Base-by-base conservation (phyloP, 1,284 basidiomycete species). In the Stereum hirsutum region DNA sequence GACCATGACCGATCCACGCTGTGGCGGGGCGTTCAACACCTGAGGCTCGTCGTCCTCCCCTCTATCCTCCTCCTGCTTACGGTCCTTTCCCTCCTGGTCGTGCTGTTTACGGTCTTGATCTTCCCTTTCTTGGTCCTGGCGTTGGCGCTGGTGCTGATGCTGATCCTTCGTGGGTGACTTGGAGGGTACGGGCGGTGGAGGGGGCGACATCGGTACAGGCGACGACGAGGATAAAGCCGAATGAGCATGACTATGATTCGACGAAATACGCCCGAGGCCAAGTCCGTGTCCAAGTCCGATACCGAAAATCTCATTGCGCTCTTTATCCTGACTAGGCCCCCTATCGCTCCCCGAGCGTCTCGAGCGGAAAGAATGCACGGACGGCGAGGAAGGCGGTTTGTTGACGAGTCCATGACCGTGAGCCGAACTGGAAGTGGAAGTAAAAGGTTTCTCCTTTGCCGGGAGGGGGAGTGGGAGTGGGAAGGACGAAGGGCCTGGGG, bases 41-140 rank as follows among this genome's bases (percentile, higher is more conserved):
- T n/a, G n/a, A n/a, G n/a, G 54, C 81, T 80, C 31, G 57, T 56
- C 57, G 80, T 75, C 10, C 81, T 84, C 5, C 83, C 77, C 59
- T 87, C 84, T 51, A 81, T 84, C 60, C 81, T 81, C 50, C 83
- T 64, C 75, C 78, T 81, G 27, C 69, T 63, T 49, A 85, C 81
- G n/a, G n/a, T n/a, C n/a, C n/a, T n/a, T n/a, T n/a, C n/a, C n/a
- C n/a, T n/a, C n/a, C n/a, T n/a, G n/a, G n/a, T n/a, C n/a, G n/a
- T n/a, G n/a, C n/a, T n/a, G n/a, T n/a, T n/a, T n/a, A n/a, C n/a
- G n/a, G n/a, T n/a, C 62, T 78, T 83, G 52, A 55, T 54, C 38
- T 55, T 61, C 47, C 57, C 58, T 58, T 26, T 56, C 52, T 47
- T 55, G 59, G 34, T 60, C 62, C 51, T 42, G 46, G 41, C 47